phyloP scores from a whole-genome alignment of 2,329 filamentous ascomycete genomes.

The Epichloe sylvatica region DNA sequence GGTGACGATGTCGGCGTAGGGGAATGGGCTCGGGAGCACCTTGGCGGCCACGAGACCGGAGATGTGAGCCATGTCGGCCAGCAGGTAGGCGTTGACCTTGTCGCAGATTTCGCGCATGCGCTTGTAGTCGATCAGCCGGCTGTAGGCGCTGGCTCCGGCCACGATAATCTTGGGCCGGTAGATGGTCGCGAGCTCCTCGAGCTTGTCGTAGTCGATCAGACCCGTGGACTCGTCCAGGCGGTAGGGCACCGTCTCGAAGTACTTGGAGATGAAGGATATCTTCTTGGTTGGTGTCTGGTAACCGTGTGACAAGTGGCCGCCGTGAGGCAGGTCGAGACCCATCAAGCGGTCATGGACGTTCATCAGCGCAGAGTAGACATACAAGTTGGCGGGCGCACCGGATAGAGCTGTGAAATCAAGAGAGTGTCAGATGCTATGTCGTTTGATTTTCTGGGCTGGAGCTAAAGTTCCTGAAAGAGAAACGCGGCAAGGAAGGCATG shows the following conservation, averaged over 20 bases:
- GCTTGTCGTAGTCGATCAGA: constrained; percentile 84
- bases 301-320: constrained; percentile 88
- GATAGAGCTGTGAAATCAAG: constrained; percentile 54
- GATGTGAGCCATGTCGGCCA: constrained; percentile 96
- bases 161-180: constrained; percentile 95
- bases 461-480: too few species aligned
- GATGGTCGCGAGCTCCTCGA: constrained; percentile 73
- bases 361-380: constrained; percentile 90
- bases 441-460: neutral
- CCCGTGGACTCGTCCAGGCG: constrained; percentile 80
- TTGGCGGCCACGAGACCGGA: constrained; percentile 87
- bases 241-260: constrained; percentile 97
- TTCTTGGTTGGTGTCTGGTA: constrained; percentile 91
- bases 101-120: constrained; percentile 83
- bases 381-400: constrained; percentile 61
- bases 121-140: constrained; percentile 87
- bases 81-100: constrained; percentile 80
- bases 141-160: constrained; percentile 90
- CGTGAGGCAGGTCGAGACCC: constrained; percentile 92
- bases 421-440: neutral
- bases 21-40: constrained; percentile 81
- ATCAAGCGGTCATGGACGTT: constrained; percentile 89
- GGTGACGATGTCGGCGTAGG: constrained; percentile 83
- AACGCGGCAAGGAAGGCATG: neutral
- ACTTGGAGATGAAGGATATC: constrained; percentile 97